Base-by-base conservation (phyloP, 2,329 filamentous ascomycete genomes). In the Nemania serpens region DNA sequence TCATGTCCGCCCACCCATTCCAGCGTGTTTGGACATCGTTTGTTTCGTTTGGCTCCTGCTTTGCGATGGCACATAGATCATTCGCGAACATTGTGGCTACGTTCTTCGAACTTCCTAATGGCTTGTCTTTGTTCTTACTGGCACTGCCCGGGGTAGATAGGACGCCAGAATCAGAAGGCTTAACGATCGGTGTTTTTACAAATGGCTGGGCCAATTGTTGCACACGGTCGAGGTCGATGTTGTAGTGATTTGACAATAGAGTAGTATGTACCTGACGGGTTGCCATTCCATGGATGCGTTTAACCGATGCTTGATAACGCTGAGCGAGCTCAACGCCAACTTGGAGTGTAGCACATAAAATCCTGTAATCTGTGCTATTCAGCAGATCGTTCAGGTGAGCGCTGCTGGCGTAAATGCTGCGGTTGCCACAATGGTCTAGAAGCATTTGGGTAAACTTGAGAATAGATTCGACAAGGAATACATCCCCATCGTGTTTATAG, bases 361-460 rank as follows among this genome's bases (percentile, higher is more conserved):
- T 83, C 29, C 88, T 85, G 59, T 94, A 82, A 22, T 90, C 93
- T 2, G 91, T 94, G 46, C 91, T 94, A 75, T 97, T 91, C 61
- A 99, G 84, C 42, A 99, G 83, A 73, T 93, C 89, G 73, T 94
- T 95, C 63, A 99, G 80, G 70, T 96, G 91, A 67, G 89, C 84
- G 74, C 94, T 98, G 80, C 95, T 99, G 62, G 90, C 91, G 75
- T 98, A 99, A 70, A 99, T 88, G 78, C 93, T 97, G 68, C 96
- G 85, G 73, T 99, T 99, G 61, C 94, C 95, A 76, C 95, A 99
- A 74, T 97, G 95, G 74, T 98, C 92, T 53, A 98, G 79, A 33
- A 99, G 82, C 75, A 96, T 85, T 63, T 89, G 87, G 20, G 93
- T 97, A 76, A 99, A 99, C 68, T 86, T 83, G 62, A 99, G 81